These are phyloP conservation scores for Gnaphalium uliginosum DNA, from an alignment of 129 eudicot species.

Conservation along the genomic window DNA sequence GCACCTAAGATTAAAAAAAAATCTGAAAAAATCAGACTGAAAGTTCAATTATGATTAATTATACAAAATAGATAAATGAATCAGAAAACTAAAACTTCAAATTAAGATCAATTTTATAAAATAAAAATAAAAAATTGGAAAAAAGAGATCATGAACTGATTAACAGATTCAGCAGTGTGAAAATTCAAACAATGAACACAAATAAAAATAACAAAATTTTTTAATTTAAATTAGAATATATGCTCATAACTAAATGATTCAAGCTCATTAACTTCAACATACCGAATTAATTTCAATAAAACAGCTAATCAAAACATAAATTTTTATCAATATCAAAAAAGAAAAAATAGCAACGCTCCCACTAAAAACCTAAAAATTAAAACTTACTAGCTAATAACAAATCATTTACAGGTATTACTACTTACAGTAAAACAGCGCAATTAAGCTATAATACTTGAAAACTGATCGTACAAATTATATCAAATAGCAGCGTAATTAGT, in stretches of 20 bases:
- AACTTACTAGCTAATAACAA: neutral
- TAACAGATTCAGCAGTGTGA: slow-evolving; percentile 4
- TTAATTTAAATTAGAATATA: neutral
- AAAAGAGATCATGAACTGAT: neutral
- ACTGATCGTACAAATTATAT: no score
- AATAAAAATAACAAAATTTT: neutral
- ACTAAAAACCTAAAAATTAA: neutral
- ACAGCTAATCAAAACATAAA: neutral
- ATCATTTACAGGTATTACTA: neutral
- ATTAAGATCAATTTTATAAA: neutral
- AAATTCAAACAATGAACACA: neutral
- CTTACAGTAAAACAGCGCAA: no score
- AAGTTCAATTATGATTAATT: slow-evolving; percentile 1
- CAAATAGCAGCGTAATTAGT: no score
- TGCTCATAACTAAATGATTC: neutral
- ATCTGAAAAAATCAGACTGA: slow-evolving; percentile 17
- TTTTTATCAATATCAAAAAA: neutral
- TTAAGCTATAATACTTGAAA: no score
- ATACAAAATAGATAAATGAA: neutral
- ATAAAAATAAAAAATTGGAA: slow-evolving; percentile 1
- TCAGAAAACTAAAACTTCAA: neutral
- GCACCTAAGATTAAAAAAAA: neutral
- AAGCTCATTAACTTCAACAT: neutral
- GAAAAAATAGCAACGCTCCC: neutral
- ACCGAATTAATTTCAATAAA: no score